Evolutionary conservation across 2,329 filamentous ascomycete genomes (phyloP), one percentile per base, ranked within the genome.

Genomic region (Emergomyces africanus): DNA sequence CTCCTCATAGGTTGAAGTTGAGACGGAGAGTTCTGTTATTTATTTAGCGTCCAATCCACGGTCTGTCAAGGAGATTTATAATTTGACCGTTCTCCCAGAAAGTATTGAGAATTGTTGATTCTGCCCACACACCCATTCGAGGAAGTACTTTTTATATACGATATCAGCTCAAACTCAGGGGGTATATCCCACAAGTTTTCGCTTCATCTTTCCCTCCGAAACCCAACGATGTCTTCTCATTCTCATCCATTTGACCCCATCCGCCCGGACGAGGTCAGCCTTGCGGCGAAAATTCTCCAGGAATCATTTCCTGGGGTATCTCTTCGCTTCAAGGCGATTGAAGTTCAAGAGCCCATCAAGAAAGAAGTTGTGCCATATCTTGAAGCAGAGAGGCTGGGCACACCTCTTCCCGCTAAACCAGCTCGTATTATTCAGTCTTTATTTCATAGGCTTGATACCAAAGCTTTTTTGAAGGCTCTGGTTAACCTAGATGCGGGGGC

Each of bases 291-390:
- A 58, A 64, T 75, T 59, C 63, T 75, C 33, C 64, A 73, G 64
- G 64, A 67, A 1, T 64, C 71, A 25, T 74, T 74, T 55, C 71
- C 72, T 1, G 69, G 68, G 1, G 66, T 71, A 5, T 60, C 65
- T 30, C 62, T 78, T 35, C 71, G 75, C 5, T 84, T 83, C 77
- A 89, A 89, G 73, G 81, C 80, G 64, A 80, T 89, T 56, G 87
- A 83, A 25, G 75, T 87, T 3, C 79, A 85, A 57, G 84, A 88
- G 66, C 84, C 85, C 2, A 75, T 77, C 44, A 88, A 88, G 75
- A 73, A 73, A 42, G 76, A 82, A 63, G 76, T 78, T 62, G 67
- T 84, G 6, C 77, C 79, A n/a, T 87, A 85, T 68, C 72, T 83
- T 20, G 83, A 84, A 56, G 85, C 83, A 42, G 84, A 87, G 67